Base-by-base conservation (phyloP, 2,329 filamentous ascomycete species). In the Neoascochyta sp. region DNA sequence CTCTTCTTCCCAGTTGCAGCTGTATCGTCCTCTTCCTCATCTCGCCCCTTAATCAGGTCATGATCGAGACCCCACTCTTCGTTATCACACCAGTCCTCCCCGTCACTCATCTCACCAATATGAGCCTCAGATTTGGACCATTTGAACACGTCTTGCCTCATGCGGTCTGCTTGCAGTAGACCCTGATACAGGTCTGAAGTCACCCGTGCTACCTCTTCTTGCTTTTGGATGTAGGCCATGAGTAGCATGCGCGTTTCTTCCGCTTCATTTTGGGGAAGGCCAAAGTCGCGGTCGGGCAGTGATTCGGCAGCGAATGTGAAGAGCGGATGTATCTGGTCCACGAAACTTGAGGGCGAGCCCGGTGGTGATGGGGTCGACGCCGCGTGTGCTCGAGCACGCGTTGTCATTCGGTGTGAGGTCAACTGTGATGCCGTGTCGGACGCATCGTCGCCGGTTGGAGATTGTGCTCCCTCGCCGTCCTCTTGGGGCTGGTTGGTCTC, bases 81-180 rank as follows among this genome's bases (percentile, higher is more conserved):
- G 52, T 76, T 77, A 61, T 93, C 86, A 54, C 88, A 89, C 83
- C 85, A 93, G 57, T 93, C 86, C 67, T 93, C 86, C 8, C 85
- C 85, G 56, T 93, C 86, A 28, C 83, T 88, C 80, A 92, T 80
- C 59, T 89, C 84, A 27, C 80, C 76, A 10, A 80, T 61, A 54
- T 90, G 86, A 13, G 75, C 84, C 64, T 90, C 86, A 2, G 86
- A 81, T 57, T 87, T 86, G 45, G 80, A 75, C 81, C 83, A 88
- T 45, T 77, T 75, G 55, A 82, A 73, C 3, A 92, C 83, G 12
- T 79, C 74, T 48, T 77, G 78, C 16, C 86, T 75, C 60, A 84
- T 73, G 24, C 83, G 74, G 46, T 90, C 80, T 2, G 84, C 84
- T 47, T 76, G 76, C 39, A 88, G 69, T 29, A 93, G 69, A 1